Evolutionary conservation across 2,329 filamentous ascomycete species (phyloP).

Genomic region (Diaporthe sp.): DNA sequence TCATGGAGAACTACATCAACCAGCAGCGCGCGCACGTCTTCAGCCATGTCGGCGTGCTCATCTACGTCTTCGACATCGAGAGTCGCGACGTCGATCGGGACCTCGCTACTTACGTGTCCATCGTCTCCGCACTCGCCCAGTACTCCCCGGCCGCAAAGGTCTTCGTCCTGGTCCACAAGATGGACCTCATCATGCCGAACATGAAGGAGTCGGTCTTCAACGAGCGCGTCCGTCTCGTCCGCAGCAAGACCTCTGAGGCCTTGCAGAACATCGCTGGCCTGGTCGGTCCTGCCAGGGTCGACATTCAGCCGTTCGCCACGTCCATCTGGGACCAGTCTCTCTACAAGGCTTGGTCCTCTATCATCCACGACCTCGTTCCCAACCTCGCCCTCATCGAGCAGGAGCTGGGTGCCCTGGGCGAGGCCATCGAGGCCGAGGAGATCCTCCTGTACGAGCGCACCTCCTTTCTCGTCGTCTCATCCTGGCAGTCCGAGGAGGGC

Average conservation of each 20-base stretch:
- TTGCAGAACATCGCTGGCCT: constrained; percentile 49
- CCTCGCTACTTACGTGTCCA: constrained; percentile 89
- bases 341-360: constrained; percentile 98
- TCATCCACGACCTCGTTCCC: constrained; percentile 97
- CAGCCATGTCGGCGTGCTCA: constrained; percentile 93
- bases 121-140: constrained; percentile 88
- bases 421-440: constrained; percentile 91
- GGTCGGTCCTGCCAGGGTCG: constrained; percentile 46
- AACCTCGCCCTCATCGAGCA: constrained; percentile 90
- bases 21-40: constrained; percentile 97
- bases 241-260: constrained; percentile 74
- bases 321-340: constrained; percentile 99
- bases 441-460: constrained; percentile 94
- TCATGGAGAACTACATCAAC: constrained; percentile 98
- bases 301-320: constrained; percentile 89
- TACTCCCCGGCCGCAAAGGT: constrained; percentile 84
- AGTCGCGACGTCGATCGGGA: constrained; percentile 94
- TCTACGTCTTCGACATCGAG: constrained; percentile 99
- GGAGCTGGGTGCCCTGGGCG: constrained; percentile 83
- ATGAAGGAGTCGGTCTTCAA: constrained; percentile 86
- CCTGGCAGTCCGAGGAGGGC: constrained; percentile 82
- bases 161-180: constrained; percentile 98
- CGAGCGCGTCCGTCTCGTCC: constrained; percentile 81
- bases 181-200: constrained; percentile 90
- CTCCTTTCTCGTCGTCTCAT: constrained; percentile 95